A percentile compares a stretch with the other conserved stretches of the same genome.
phyloP scores from a whole-genome alignment of 768 basidiomycete genomes.

The Rhizopogon sp. region DNA sequence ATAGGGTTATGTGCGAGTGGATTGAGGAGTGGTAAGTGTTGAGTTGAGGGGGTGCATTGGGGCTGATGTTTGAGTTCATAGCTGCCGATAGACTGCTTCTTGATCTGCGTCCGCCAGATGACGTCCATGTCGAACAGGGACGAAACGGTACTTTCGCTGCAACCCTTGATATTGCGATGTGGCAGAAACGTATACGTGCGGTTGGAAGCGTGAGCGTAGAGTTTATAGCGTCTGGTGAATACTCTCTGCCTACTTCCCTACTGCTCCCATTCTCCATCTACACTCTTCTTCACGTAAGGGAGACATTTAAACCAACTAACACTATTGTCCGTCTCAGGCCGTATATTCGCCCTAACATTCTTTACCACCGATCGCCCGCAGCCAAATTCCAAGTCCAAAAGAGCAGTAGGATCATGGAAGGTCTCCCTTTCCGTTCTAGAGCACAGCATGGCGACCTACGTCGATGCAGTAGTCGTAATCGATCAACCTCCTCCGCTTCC shows the following conservation, averaged over 20 bases:
- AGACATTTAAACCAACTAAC: constrained; percentile 31
- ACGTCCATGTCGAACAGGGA: constrained; percentile 44
- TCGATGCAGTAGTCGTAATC: constrained; percentile 50
- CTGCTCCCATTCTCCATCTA: neutral
- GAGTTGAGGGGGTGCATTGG: neutral
- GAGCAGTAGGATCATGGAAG: constrained; percentile 27
- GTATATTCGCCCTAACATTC: constrained; percentile 23
- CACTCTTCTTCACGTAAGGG: neutral
- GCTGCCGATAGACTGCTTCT: constrained; percentile 42
- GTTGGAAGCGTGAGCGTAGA: constrained; percentile 53
- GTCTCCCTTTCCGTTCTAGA: constrained; percentile 48
- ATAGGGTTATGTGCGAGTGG: constrained; percentile 11
- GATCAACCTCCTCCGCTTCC: constrained; percentile 22
- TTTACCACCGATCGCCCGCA: constrained; percentile 9
- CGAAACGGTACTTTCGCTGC: constrained; percentile 47
- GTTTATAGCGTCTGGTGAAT: constrained; percentile 47
- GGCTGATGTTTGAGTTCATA: neutral
- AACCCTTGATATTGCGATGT: constrained; percentile 47
- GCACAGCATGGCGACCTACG: constrained; percentile 52
- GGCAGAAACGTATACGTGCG: constrained; percentile 68
- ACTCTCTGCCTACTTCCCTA: constrained; percentile 24
- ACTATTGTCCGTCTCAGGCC: constrained; percentile 9
- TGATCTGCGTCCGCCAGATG: constrained; percentile 41
- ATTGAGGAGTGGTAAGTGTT: constrained; percentile 15
- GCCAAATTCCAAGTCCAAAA: neutral